Percentiles rank a stretch among this genome's conserved stretches.
These are phyloP conservation scores for grape (Vitis vinifera) DNA, from an alignment of 164 flowering plant genomes.

Conservation along the genomic window DNA sequence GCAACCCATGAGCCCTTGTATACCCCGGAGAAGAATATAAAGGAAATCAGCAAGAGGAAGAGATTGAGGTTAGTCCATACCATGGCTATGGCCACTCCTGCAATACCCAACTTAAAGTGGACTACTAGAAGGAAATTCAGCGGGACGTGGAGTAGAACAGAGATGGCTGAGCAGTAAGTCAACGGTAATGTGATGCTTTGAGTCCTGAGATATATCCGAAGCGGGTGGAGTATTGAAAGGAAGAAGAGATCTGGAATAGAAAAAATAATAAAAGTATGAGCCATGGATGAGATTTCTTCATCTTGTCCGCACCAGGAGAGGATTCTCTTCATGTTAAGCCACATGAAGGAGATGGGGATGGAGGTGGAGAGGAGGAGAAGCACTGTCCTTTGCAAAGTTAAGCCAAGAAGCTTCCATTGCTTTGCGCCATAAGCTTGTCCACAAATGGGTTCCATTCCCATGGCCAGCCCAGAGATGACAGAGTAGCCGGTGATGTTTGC, in stretches of 20 bases:
- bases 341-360: slow-evolving; percentile 79
- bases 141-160: slow-evolving; percentile 81
- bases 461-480: slow-evolving; percentile 82
- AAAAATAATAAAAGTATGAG: slow-evolving; percentile 69
- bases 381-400: slow-evolving; percentile 77
- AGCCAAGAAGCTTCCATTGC: slow-evolving; percentile 70
- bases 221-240: slow-evolving; percentile 88
- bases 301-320: slow-evolving; percentile 84
- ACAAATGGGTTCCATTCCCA: slow-evolving; percentile 99
- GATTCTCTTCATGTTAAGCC: slow-evolving; percentile 83
- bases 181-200: slow-evolving; percentile 79
- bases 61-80: slow-evolving; percentile 81
- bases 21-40: slow-evolving; percentile 67
- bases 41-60: slow-evolving; percentile 46
- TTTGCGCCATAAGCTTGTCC: slow-evolving; percentile 92
- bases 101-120: slow-evolving; percentile 70
- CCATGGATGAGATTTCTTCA: slow-evolving; percentile 57
- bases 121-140: slow-evolving; percentile 73
- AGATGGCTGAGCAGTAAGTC: slow-evolving; percentile 78
- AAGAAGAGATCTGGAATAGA: slow-evolving; percentile 91
- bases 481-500: slow-evolving; percentile 98
- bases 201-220: slow-evolving; percentile 75
- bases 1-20: slow-evolving; percentile 76
- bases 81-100: slow-evolving; percentile 90
- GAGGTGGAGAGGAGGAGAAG: slow-evolving; percentile 76